Evolutionary conservation across 345 rosid genomes (phyloP).

Genomic region (Aquilaria yunnanensis): DNA sequence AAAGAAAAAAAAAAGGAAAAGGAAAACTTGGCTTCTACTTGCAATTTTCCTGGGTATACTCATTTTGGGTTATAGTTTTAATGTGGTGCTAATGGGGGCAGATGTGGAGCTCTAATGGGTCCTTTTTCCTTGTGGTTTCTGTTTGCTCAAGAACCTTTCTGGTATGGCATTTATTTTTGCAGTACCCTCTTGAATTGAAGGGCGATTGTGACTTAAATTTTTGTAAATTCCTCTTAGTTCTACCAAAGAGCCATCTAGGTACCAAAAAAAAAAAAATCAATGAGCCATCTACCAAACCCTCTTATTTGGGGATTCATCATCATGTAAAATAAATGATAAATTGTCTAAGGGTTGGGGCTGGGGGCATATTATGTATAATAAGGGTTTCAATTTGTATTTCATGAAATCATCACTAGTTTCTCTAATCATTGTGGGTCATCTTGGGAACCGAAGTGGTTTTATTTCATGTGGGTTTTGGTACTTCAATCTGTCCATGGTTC

Average conservation of each 20-base stretch:
- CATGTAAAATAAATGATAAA: background rate
- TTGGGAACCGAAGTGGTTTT: constrained; percentile 27
- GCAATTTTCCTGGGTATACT: constrained; percentile 1
- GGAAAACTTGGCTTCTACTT: background rate
- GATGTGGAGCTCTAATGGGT: constrained; percentile 21
- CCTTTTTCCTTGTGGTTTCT: constrained; percentile 20
- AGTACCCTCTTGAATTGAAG: constrained; percentile 4
- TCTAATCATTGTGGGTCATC: constrained; percentile 19
- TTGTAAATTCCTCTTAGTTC: no score
- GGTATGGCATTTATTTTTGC: constrained; percentile 26
- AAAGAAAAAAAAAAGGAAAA: no score
- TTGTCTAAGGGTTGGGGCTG: background rate
- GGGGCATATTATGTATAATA: background rate
- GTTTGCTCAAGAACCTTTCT: constrained; percentile 16
- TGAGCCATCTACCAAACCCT: no score
- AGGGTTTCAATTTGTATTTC: background rate
- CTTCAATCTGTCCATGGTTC: background rate
- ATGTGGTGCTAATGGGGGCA: constrained; percentile 6
- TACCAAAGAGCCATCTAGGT: no score
- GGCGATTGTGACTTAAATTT: background rate
- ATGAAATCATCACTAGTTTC: constrained; percentile 15
- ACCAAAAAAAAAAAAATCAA: no score
- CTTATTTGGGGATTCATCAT: no score
- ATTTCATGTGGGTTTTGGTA: constrained; percentile 11
- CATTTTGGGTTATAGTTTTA: constrained; percentile 11